A percentile compares a stretch with the other conserved stretches of the same genome.
Evolutionary conservation across 305 asterid species (phyloP).

Genomic region (Coffea humblotiana): DNA sequence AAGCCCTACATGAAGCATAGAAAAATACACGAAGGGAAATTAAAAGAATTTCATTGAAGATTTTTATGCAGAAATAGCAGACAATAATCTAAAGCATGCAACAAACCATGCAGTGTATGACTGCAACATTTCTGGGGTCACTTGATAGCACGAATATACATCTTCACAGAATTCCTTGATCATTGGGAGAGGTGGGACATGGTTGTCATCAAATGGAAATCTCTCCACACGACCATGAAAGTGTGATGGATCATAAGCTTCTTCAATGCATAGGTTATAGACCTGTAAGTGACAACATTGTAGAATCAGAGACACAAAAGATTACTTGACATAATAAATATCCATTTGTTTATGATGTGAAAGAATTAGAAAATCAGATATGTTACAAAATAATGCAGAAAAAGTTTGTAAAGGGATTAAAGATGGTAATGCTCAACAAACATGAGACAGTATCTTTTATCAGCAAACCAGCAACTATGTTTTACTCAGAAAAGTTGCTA

Average conservation of each 20-base stretch:
- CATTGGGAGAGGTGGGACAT: conserved; percentile 68
- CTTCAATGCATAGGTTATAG: conserved; percentile 78
- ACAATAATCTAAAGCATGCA: conserved; percentile 2
- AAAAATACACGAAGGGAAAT: not conserved
- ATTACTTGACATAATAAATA: not conserved
- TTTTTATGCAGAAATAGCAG: not conserved
- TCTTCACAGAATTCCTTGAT: conserved; percentile 77
- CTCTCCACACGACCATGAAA: conserved; percentile 71
- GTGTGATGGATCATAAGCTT: conserved; percentile 61
- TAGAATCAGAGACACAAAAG: not conserved
- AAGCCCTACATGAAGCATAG: not conserved
- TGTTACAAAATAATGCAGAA: not conserved
- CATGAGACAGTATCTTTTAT: not conserved
- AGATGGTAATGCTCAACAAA: not conserved
- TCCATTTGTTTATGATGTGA: too few species aligned
- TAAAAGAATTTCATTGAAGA: not conserved
- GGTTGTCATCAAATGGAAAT: conserved; percentile 81
- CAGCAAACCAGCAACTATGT: not conserved
- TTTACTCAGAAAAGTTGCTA: not conserved
- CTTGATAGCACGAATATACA: conserved; percentile 62
- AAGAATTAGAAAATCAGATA: not conserved
- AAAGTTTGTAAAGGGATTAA: not conserved
- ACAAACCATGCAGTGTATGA: conserved; percentile 78
- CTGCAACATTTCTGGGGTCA: conserved; percentile 70
- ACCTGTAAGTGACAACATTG: conserved; percentile 40